phyloP scores from a whole-genome alignment of 345 rosid genomes.

The Reutealis trisperma region DNA sequence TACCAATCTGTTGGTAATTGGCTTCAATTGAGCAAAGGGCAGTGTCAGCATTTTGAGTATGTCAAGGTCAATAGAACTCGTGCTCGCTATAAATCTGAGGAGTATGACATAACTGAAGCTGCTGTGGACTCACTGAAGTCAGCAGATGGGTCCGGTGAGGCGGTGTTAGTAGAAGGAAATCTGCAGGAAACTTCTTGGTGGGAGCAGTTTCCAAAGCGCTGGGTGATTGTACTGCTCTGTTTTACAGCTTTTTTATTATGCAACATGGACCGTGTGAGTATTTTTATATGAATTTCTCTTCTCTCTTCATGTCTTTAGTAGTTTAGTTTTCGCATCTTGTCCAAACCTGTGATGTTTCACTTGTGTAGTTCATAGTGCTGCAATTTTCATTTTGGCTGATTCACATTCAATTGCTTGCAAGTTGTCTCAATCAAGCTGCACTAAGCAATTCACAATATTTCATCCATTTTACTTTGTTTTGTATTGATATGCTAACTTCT shows the following conservation, averaged over 20 bases:
- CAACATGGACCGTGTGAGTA: constrained; percentile 97
- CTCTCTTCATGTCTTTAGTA: neutral
- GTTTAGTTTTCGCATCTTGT: neutral
- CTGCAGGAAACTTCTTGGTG: constrained; percentile 63
- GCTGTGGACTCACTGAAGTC: constrained; percentile 51
- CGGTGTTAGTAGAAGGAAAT: constrained; percentile 48
- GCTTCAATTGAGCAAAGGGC: constrained; percentile 8
- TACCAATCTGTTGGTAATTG: neutral
- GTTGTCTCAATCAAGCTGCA: constrained; percentile 6
- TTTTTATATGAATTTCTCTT: constrained; percentile 1
- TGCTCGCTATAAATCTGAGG: constrained; percentile 83
- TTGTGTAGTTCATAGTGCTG: neutral
- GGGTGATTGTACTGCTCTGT: constrained; percentile 86
- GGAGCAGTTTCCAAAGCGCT: constrained; percentile 81
- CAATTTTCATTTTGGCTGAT: neutral
- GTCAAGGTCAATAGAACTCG: constrained; percentile 20
- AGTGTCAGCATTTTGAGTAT: neutral
- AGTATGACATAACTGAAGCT: constrained; percentile 58
- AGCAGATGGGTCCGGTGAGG: constrained; percentile 56
- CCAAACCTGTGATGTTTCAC: neutral
- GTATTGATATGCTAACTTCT: constrained; percentile 16
- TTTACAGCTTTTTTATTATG: constrained; percentile 79
- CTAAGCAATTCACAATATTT: neutral
- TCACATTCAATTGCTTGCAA: neutral
- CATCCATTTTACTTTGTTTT: neutral